Evolutionary conservation across 2,329 filamentous ascomycete species (phyloP), one percentile per base, ranked within the genome.

Genomic region (Periconia digitata): DNA sequence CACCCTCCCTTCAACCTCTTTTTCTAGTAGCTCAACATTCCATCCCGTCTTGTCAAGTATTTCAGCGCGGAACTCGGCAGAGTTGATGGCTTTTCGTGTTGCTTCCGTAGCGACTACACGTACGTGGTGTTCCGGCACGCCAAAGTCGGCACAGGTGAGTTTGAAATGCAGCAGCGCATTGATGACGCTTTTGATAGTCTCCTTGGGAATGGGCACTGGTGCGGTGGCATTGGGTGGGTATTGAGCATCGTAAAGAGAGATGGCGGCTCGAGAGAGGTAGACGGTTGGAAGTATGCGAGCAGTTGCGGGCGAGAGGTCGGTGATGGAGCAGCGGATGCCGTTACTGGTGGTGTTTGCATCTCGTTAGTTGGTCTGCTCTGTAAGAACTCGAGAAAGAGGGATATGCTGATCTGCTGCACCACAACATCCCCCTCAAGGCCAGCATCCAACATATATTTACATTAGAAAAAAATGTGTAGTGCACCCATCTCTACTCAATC

Each of bases 311-410:
- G 85, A 81, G n/a, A 95, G 79, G 56, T 90, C 85, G 8, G 90
- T 89, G 62, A 96, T 90, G 38, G 90, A 92, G 77, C 95, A 95
- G 46, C 92, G 89, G 62, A 96, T 92, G 61, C 91, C 92, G 76
- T 96, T 96, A 76, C 90, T 90, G 48, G 7, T 27, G 7, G 24
- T 27, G n/a, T n/a, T n/a, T n/a, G n/a, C n/a, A n/a, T n/a, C 16
- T 10, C 36, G 17, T 17, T 21, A 5, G 8, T 22, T 40, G 20
- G 18, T 15, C 20, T 12, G 8, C 6, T n/a, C n/a, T n/a, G n/a
- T n/a, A n/a, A n/a, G n/a, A n/a, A n/a, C n/a, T 37, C 15, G n/a
- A 37, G 35, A n/a, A 37, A 43, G 12, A 20, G 21, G n/a, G 21
- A 44, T 35, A 8, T 18, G 7, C 15, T n/a, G n/a, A n/a, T n/a